Evolutionary conservation across 192 early-diverging fungal species (phyloP).

Genomic region (Endogone sp.): DNA sequence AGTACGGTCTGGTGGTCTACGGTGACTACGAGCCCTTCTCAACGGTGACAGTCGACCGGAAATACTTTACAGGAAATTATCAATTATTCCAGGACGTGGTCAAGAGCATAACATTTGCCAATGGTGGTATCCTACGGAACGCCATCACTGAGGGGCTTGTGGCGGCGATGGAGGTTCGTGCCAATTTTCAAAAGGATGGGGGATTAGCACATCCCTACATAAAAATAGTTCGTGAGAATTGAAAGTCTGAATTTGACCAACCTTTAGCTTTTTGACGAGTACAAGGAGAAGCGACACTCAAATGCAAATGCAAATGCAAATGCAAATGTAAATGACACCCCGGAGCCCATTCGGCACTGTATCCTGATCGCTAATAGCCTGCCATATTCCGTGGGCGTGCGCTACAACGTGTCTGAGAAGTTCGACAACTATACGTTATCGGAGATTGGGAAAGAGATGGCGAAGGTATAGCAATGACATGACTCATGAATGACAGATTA

Average conservation of each 20-base stretch:
- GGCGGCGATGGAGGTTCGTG: conserved; percentile 53
- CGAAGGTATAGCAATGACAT: conserved; percentile 35
- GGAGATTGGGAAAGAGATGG: conserved; percentile 41
- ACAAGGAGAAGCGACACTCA: conserved; percentile 19
- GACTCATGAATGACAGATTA: neutral
- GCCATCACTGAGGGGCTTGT: conserved; percentile 61
- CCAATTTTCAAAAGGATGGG: neutral
- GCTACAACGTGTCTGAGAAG: conserved; percentile 41
- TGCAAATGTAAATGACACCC: no score
- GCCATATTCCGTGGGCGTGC: conserved; percentile 38
- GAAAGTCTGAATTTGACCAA: neutral
- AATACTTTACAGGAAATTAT: conserved; percentile 46
- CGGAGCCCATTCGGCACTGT: conserved; percentile 43
- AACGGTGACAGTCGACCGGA: conserved; percentile 42
- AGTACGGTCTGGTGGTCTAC: conserved; percentile 51
- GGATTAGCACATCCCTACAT: no score
- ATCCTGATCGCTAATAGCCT: conserved; percentile 52
- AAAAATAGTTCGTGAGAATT: neutral
- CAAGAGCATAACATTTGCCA: conserved; percentile 37
- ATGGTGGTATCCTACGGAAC: conserved; percentile 53
- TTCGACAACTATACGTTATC: conserved; percentile 45
- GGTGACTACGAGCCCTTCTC: conserved; percentile 50
- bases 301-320: no score
- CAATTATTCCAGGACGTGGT: conserved; percentile 41
- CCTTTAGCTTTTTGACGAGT: conserved; percentile 47